phyloP scores from a whole-genome alignment of 1,139 yeast genomes.

The Pichia sp. region DNA sequence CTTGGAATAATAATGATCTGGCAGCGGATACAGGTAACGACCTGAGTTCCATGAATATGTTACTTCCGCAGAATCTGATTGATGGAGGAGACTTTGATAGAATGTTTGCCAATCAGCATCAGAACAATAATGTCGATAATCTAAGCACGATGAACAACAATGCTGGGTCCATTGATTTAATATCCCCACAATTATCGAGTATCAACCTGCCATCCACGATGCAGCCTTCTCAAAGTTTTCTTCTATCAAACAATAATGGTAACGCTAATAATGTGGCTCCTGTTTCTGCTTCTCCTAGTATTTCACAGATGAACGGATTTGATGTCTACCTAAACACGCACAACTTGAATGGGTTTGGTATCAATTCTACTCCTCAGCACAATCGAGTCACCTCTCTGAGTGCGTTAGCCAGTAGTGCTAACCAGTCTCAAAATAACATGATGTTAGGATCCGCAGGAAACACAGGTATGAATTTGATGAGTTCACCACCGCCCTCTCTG shows the following conservation, averaged over 20 bases:
- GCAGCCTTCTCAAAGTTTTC: too few relatives aligned
- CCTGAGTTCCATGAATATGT: slow-evolving; percentile 15
- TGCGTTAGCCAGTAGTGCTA: slow-evolving; percentile 13
- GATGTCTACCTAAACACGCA: slow-evolving; percentile 8
- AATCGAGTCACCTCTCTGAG: slow-evolving; percentile 15
- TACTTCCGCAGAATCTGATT: slow-evolving; percentile 24
- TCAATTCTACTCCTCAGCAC: slow-evolving; percentile 11
- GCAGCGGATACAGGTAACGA: not conserved
- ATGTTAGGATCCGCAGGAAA: not conserved
- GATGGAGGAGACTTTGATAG: slow-evolving; percentile 18
- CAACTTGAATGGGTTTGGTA: slow-evolving; percentile 1
- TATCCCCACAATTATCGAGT: too few relatives aligned
- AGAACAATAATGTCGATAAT: too few relatives aligned
- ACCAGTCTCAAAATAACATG: slow-evolving; percentile 8
- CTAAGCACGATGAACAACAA: too few relatives aligned
- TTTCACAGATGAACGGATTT: slow-evolving; percentile 10
- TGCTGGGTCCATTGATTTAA: too few relatives aligned
- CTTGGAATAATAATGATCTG: not conserved
- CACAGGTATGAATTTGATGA: slow-evolving; percentile 8
- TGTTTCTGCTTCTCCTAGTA: slow-evolving; percentile 13
- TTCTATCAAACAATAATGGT: slow-evolving; percentile 3
- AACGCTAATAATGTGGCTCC: not conserved
- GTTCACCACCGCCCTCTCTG: slow-evolving; percentile 17
- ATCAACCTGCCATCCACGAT: too few relatives aligned
- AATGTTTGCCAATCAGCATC: slow-evolving; percentile 10